phyloP scores from a whole-genome alignment of 305 asterid species.

The Fraxinus platypoda region DNA sequence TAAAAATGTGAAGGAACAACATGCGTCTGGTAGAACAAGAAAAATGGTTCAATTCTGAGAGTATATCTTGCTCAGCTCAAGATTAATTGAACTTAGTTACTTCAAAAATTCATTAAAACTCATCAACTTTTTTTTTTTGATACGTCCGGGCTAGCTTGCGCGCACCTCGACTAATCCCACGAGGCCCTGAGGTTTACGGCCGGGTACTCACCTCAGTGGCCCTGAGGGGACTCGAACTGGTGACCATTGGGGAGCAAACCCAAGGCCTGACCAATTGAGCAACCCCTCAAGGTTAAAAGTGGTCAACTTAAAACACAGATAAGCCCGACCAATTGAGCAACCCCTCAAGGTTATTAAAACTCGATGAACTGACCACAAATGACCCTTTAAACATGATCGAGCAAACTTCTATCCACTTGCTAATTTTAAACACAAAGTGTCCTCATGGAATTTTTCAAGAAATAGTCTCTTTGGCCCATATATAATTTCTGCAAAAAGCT shows the following conservation, averaged over 20 bases:
- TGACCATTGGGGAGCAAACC: too few species aligned
- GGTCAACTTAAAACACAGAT: too few species aligned
- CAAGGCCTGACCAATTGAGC: too few species aligned
- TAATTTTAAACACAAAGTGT: neutral
- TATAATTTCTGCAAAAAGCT: neutral
- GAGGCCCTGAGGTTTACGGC: too few species aligned
- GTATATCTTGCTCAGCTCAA: neutral
- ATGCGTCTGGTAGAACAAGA: neutral
- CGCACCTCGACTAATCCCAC: too few species aligned
- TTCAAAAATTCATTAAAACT: neutral
- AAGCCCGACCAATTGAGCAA: too few species aligned
- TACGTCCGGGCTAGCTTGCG: too few species aligned
- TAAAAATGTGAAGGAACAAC: neutral
- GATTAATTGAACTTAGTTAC: neutral
- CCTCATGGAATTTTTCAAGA: neutral
- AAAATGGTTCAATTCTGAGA: neutral
- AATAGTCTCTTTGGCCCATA: neutral
- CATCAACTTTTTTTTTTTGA: neutral
- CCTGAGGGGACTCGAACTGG: too few species aligned
- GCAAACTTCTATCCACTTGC: neutral
- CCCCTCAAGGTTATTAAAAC: neutral
- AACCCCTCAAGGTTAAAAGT: too few species aligned
- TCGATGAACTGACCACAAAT: neutral
- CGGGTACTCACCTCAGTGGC: too few species aligned
- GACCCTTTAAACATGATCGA: neutral